phyloP scores from a whole-genome alignment of 768 basidiomycete species.

The Termitomyces bulborhizus region DNA sequence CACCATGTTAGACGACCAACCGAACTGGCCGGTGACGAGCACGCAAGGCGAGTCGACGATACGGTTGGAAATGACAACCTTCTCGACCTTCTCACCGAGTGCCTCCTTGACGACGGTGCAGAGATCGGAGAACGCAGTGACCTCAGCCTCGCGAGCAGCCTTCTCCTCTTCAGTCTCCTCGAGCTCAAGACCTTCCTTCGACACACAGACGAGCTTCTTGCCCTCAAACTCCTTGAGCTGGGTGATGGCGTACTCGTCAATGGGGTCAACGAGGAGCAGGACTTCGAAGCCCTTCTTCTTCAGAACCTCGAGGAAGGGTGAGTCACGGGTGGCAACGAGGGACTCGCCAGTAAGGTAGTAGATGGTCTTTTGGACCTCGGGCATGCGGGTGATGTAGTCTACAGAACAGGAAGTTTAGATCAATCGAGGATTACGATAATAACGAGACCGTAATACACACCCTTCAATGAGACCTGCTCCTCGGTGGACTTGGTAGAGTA shows the following conservation, averaged over 20 bases:
- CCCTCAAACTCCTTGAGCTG: slow-evolving; percentile 99
- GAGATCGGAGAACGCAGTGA: slow-evolving; percentile 75
- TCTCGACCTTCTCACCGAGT: slow-evolving; percentile 99
- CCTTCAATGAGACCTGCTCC: slow-evolving; percentile 91
- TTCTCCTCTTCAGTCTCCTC: slow-evolving; percentile 99
- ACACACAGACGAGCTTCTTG: slow-evolving; percentile 96
- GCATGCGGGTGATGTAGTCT: slow-evolving; percentile 99
- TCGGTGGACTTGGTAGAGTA: slow-evolving; percentile 91
- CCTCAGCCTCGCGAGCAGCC: slow-evolving; percentile 81
- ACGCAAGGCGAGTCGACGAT: slow-evolving; percentile 96
- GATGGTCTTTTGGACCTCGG: slow-evolving; percentile 96
- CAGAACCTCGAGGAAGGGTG: slow-evolving; percentile 98
- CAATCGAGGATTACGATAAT: not conserved
- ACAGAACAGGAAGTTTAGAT: not conserved
- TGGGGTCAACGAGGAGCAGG: slow-evolving; percentile 95
- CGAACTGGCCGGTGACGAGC: slow-evolving; percentile 97
- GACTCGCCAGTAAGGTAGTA: slow-evolving; percentile 99
- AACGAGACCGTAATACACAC: slow-evolving; percentile 27
- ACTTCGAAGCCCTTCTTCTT: slow-evolving; percentile 99
- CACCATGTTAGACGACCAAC: slow-evolving; percentile 99
- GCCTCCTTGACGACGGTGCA: slow-evolving; percentile 96
- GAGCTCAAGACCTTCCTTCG: slow-evolving; percentile 98
- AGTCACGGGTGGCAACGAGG: slow-evolving; percentile 82
- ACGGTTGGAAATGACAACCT: slow-evolving; percentile 97
- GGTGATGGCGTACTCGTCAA: slow-evolving; percentile 97